Base-by-base conservation (phyloP, 148 eudicot genomes). In the Chenopodium berlandieri region DNA sequence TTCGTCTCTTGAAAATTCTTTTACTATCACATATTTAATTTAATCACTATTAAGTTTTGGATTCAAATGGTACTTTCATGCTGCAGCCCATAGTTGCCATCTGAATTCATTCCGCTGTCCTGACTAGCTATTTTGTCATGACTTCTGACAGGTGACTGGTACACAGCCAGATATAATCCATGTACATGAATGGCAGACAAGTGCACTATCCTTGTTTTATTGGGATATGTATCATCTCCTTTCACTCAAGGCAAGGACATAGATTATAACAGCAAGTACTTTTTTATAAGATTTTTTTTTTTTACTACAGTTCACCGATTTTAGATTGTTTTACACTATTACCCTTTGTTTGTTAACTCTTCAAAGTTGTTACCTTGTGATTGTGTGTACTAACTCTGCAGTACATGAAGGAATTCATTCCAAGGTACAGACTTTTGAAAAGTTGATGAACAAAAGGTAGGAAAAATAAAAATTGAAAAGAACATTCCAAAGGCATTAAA, bases 111-210 rank as follows among this genome's bases (percentile, higher is more conserved):
- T 20, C 27, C 75, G 22, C 25, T 22, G 71, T 76, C 79, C 16
- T 80, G 62, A 54, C 30, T 4, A 69, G 44, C 17, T 69, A 16
- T 58, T 63, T 67, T 50, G 56, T 77, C 27, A n/a, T 73, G 56
- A 5, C 20, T 74, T 82, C 30, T 75, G 79, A 82, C 92, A 94
- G 96, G 92, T 94, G 34, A 89, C 88, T 82, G 87, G 89, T 73
- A 86, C 84, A 78, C 89, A 94, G 14, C 96, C 98, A 82, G 94
- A 94, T 90, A 91, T 94, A 75, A 92, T 94, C 73, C 94, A 94
- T 82, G 90, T 94, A 77, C 98, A 94, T 82, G 98, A 94, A 86
- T 94, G 98, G 98, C 98, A 94, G 85, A 92, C 90, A 58, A 87
- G 94, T 82, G 94, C 87, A 46, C 80, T 94, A 48, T 87, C 98